phyloP scores from a whole-genome alignment of 768 basidiomycete genomes.

The Psilocybe cubensis region DNA sequence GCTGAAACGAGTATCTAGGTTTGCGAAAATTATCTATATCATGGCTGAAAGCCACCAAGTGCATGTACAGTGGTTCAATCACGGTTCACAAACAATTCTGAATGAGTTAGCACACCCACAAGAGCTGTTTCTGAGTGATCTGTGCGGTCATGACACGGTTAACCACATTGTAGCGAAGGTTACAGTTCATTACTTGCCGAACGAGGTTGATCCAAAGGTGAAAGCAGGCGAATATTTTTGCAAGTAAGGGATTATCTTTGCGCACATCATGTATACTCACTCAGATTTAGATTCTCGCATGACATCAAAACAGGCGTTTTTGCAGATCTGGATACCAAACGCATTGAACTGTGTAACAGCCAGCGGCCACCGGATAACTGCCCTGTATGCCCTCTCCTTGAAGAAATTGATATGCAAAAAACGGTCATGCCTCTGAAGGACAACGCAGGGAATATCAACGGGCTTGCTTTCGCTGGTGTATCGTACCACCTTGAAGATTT shows the following conservation, averaged over 20 bases:
- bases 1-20: constrained; percentile 47
- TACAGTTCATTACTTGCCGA: constrained; percentile 36
- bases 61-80: constrained; percentile 80
- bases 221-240: constrained; percentile 55
- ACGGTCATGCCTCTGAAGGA: constrained; percentile 34
- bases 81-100: constrained; percentile 64
- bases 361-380: constrained; percentile 56
- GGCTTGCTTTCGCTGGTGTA: constrained; percentile 47
- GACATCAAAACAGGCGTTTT: constrained; percentile 49
- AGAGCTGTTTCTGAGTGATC: constrained; percentile 65
- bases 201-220: constrained; percentile 24
- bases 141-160: constrained; percentile 51
- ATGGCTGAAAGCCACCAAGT: constrained; percentile 42
- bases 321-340: constrained; percentile 38
- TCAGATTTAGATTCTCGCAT: constrained; percentile 50
- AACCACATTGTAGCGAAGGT: constrained; percentile 51
- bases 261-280: neutral
- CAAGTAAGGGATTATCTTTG: constrained; percentile 41
- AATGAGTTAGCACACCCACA: constrained; percentile 62
- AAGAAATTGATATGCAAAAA: constrained; percentile 34
- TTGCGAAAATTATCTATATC: constrained; percentile 65
- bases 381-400: constrained; percentile 42
- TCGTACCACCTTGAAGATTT: constrained; percentile 68
- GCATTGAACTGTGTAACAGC: constrained; percentile 23
- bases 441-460: constrained; percentile 31